These are phyloP conservation scores for Acer yangbiense DNA, from an alignment of 345 rosid species.

Conservation along the genomic window DNA sequence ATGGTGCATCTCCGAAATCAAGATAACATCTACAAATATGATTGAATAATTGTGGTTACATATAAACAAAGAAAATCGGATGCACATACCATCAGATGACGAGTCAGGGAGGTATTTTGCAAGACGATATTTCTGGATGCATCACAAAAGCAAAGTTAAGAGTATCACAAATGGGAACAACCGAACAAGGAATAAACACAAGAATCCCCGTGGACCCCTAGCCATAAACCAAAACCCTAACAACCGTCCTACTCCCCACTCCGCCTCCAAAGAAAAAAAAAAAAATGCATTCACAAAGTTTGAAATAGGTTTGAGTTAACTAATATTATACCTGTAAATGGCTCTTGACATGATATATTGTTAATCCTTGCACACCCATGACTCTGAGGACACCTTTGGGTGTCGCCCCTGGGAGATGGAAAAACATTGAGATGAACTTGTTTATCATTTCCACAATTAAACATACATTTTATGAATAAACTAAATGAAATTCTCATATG, in stretches of 20 bases:
- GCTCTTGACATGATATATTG: slow-evolving; percentile 98
- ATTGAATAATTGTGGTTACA: background rate
- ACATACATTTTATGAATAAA: background rate
- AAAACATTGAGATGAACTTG: background rate
- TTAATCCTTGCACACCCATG: slow-evolving; percentile 96
- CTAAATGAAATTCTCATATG: background rate
- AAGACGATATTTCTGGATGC: slow-evolving; percentile 86
- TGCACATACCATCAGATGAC: slow-evolving; percentile 77
- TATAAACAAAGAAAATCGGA: slow-evolving; percentile 20
- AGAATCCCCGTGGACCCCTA: background rate
- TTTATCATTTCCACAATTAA: background rate
- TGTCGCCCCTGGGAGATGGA: slow-evolving; percentile 71
- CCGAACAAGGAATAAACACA: background rate
- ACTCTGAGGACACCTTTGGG: slow-evolving; percentile 99
- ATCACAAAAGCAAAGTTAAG: slow-evolving; percentile 27
- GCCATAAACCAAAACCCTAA: background rate
- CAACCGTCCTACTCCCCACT: background rate
- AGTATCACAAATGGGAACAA: background rate
- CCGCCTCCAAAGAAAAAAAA: slow-evolving; percentile 3
- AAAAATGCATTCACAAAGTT: background rate
- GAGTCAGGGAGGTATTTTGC: slow-evolving; percentile 95
- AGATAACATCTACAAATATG: background rate
- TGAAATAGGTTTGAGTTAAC: background rate
- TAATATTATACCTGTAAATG: slow-evolving; percentile 75
- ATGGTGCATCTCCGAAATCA: slow-evolving; percentile 8